Base-by-base conservation (phyloP, 805 yeast genomes). In the Candida qinlingensis region DNA sequence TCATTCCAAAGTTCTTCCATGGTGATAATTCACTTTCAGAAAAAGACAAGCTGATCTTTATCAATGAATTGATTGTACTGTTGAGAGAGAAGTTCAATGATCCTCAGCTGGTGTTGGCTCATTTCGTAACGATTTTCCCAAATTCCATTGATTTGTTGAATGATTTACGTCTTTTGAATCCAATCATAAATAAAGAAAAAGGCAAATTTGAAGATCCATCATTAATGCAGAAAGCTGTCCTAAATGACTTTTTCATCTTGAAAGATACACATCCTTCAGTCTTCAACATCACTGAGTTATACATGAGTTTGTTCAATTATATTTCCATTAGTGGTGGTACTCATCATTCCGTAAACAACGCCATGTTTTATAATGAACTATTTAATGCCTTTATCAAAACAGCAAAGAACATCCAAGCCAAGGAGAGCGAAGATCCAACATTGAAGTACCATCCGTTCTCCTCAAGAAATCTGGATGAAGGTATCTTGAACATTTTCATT, bases 51-150 rank as follows among this genome's bases (percentile, higher is more conserved):
- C 9, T 26, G 1, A 4, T 51, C 7, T 37, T 55, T n/a, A 39
- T 48, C 8, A 55, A 41, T 31, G 64, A 60, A 25, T 44, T 60
- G 1, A 26, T 60, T 1, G 46, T 47, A 3, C 33, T 57, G 11
- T 36, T 60, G 7, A 47, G 58, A 28, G 46, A 49, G 5, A 47
- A 54, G 9, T 59, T 58, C 37, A 46, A 40, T 26, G 55, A 58
- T 26, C 54, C 60, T 1, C 48, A 49, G 25, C 39, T 60, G 3
- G 49, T 60, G 0, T n/a, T 59, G 27, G 58, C 60, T 9, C 60
- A 61, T 41, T 56, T 59, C 31, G 33, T 54, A 5, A 52, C 60
- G 1, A 45, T 58, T 2, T 61, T 46, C 37, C 56, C 59, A 4
- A 12, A 45, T 6, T 41, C 55, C 3, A 12, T 8, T 7, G 19